Percentiles rank a stretch among this genome's conserved stretches.
Conservation (phyloP, 345 rosid species). For the Heritiera littoralis region DNA sequence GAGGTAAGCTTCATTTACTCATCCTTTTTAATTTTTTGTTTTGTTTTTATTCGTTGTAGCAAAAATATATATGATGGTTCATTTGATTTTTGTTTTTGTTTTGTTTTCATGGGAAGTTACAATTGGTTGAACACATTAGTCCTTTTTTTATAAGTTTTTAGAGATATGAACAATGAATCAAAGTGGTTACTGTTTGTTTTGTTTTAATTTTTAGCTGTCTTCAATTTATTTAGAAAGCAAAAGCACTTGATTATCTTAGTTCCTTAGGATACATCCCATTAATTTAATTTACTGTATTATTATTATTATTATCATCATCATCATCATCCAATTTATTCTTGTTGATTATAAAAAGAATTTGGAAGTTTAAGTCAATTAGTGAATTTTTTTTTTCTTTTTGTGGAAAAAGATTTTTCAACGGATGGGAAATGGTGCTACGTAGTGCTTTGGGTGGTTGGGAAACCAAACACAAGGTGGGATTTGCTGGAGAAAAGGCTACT, state of each 20-base stretch:
- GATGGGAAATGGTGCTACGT: slow-evolving; percentile 78
- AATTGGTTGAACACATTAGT: neutral
- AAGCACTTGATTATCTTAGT: slow-evolving; percentile 11
- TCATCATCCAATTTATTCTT: neutral
- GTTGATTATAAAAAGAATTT: neutral
- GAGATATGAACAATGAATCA: neutral
- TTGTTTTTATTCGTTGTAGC: neutral
- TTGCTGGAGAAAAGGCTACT: slow-evolving; percentile 62
- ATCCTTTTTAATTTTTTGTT: neutral
- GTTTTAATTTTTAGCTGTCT: neutral
- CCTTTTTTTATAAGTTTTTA: neutral
- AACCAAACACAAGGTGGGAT: slow-evolving; percentile 52
- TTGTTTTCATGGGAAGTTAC: neutral
- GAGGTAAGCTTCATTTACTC: slow-evolving; percentile 40
- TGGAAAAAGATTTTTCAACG: slow-evolving; percentile 51
- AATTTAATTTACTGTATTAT: neutral
- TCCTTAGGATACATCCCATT: neutral
- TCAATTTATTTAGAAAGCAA: neutral
- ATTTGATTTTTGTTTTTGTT: slow-evolving; percentile 6
- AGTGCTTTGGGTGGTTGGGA: slow-evolving; percentile 68
- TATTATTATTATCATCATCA: no score
- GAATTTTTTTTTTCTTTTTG: slow-evolving; percentile 4
- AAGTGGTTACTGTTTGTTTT: neutral
- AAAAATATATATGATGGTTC: neutral
- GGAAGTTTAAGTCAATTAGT: neutral